Evolutionary conservation across 164 flowering plant genomes (phyloP).

Genomic region (Amborella trichopoda): DNA sequence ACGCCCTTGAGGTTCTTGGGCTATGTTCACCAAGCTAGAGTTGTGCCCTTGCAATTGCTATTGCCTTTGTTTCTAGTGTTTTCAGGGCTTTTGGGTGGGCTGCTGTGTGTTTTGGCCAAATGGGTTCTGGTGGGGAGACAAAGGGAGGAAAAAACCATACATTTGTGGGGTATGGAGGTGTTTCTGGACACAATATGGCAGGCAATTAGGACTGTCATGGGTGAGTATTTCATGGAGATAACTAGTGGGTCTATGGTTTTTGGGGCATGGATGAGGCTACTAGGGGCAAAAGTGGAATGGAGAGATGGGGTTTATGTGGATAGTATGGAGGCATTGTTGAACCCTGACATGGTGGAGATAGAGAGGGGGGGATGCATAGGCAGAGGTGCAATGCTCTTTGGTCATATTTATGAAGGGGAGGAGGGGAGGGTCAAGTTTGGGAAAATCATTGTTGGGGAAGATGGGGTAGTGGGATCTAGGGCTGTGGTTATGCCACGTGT

Average conservation of each 20-base stretch:
- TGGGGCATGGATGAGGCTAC: slow-evolving; percentile 46
- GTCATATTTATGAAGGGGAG: slow-evolving; percentile 76
- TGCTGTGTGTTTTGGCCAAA: slow-evolving; percentile 39
- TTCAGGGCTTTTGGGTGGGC: slow-evolving; percentile 36
- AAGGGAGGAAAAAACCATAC: slow-evolving; percentile 34
- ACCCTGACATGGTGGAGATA: slow-evolving; percentile 79
- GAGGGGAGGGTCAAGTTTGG: slow-evolving; percentile 63
- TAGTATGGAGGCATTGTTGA: slow-evolving; percentile 47
- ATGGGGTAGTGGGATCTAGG: slow-evolving; percentile 66
- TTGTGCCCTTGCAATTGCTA: slow-evolving; percentile 27
- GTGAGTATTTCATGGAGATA: slow-evolving; percentile 73
- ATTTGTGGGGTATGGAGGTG: slow-evolving; percentile 42
- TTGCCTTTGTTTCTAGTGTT: slow-evolving; percentile 47
- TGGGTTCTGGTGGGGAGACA: slow-evolving; percentile 54
- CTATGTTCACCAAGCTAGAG: slow-evolving; percentile 17
- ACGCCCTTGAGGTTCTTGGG: slow-evolving; percentile 31
- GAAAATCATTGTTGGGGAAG: slow-evolving; percentile 43
- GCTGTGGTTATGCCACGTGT: slow-evolving; percentile 69
- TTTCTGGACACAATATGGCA: slow-evolving; percentile 74
- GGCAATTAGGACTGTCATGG: slow-evolving; percentile 47
- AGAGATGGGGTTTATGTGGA: slow-evolving; percentile 47
- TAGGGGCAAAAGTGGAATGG: slow-evolving; percentile 47
- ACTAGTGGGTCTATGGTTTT: slow-evolving; percentile 43
- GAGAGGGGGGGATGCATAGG: slow-evolving; percentile 58
- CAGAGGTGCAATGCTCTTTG: slow-evolving; percentile 58